Conservation (phyloP, 495 filamentous ascomycete genomes). For the Bacidia gigantensis region DNA sequence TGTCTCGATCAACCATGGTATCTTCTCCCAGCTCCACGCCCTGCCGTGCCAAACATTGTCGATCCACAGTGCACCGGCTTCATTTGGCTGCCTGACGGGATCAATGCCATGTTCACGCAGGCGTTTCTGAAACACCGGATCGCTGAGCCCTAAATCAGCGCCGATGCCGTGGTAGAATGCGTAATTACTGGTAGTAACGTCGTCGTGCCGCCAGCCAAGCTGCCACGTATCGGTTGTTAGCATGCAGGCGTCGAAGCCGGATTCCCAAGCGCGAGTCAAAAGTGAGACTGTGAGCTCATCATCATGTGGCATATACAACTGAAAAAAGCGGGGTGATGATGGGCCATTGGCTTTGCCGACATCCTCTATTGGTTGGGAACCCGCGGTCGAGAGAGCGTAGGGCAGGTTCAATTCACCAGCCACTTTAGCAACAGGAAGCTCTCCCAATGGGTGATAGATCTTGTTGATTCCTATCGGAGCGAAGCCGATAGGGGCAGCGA, state of each 20-base stretch:
- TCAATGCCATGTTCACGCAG: constrained; percentile 39
- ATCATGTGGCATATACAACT: constrained; percentile 54
- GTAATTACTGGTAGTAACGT: constrained; percentile 44
- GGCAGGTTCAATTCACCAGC: constrained; percentile 41
- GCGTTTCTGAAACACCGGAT: constrained; percentile 43
- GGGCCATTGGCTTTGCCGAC: constrained; percentile 42
- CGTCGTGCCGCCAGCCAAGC: constrained; percentile 51
- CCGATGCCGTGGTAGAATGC: constrained; percentile 47
- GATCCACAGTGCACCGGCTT: constrained; percentile 45
- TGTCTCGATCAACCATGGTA: constrained; percentile 38
- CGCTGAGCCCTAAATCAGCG: constrained; percentile 42
- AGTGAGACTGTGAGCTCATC: constrained; percentile 44
- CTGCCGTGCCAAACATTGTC: constrained; percentile 52
- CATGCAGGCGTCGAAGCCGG: constrained; percentile 45
- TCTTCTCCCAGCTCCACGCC: constrained; percentile 44
- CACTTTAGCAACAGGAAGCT: constrained; percentile 44
- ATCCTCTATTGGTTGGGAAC: constrained; percentile 42
- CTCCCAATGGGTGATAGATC: constrained; percentile 46
- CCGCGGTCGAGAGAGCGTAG: constrained; percentile 46
- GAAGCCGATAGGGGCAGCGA: constrained; percentile 35
- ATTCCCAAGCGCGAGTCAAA: constrained; percentile 37
- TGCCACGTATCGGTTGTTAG: constrained; percentile 54
- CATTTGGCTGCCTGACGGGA: constrained; percentile 33
- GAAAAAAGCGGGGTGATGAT: constrained; percentile 38
- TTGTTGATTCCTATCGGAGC: constrained; percentile 54